Evolutionary conservation across 108 stramenopile genomes (phyloP).

Genomic region (Pseudonitzschia delicatissima): DNA sequence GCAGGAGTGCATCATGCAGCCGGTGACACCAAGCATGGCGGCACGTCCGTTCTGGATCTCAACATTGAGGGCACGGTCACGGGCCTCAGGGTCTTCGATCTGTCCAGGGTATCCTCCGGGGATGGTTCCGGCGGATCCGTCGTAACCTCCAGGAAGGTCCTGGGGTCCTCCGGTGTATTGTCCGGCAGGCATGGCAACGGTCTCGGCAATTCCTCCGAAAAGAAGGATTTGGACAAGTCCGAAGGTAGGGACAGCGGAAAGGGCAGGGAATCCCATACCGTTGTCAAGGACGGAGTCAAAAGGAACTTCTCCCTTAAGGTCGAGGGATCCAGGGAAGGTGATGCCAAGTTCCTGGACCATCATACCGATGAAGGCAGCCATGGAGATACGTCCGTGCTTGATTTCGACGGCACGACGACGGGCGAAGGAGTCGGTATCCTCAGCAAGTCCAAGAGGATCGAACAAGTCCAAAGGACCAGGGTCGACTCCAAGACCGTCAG

Average conservation of each 20-base stretch:
- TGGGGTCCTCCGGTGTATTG: conserved; percentile 27
- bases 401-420: conserved; percentile 51
- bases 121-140: conserved; percentile 55
- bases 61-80: conserved; percentile 62
- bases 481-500: neutral
- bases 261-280: conserved; percentile 27
- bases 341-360: conserved; percentile 51
- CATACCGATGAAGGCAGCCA: conserved; percentile 60
- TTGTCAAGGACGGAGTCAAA: conserved; percentile 4
- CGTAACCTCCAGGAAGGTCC: neutral
- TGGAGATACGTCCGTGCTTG: too few species aligned
- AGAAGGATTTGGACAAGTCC: conserved; percentile 49
- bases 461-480: conserved; percentile 75
- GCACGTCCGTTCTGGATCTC: conserved; percentile 87
- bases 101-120: conserved; percentile 35
- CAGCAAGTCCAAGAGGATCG: conserved; percentile 72
- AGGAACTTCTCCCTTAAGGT: conserved; percentile 27
- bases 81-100: conserved; percentile 57
- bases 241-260: conserved; percentile 31
- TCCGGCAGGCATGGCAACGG: conserved; percentile 43
- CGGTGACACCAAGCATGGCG: too few species aligned
- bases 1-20: conserved; percentile 49
- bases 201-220: conserved; percentile 43
- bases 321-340: conserved; percentile 24
- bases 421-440: conserved; percentile 40